phyloP scores from a whole-genome alignment of 176 grass and related monocot species.

The Thinopyrum elongatum region DNA sequence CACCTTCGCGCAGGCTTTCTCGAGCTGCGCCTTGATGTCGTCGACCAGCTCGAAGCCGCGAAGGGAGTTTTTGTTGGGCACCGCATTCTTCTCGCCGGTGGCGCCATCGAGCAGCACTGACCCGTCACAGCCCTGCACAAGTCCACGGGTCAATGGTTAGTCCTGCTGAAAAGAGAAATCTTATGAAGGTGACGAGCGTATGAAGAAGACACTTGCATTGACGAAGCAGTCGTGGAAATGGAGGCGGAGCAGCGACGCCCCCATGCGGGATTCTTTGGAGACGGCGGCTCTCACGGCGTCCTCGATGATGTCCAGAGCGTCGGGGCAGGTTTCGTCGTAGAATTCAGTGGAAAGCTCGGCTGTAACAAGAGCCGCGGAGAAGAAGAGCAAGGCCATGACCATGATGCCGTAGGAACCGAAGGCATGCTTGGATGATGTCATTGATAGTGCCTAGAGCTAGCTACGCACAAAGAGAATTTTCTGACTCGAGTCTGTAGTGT shows the following conservation, averaged over 20 bases:
- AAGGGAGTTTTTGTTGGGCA: constrained; percentile 51
- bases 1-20: constrained; percentile 42
- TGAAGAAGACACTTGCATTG: background rate
- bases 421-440: constrained; percentile 28
- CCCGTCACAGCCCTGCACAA: constrained; percentile 46
- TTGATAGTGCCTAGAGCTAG: constrained; percentile 9
- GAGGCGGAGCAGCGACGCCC: constrained; percentile 57
- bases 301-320: constrained; percentile 51
- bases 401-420: background rate
- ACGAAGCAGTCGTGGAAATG: constrained; percentile 86
- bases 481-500: background rate
- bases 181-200: too few relatives aligned
- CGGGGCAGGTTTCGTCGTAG: constrained; percentile 51
- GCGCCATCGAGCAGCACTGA: constrained; percentile 52
- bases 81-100: constrained; percentile 53
- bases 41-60: constrained; percentile 62
- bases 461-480: background rate
- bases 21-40: constrained; percentile 53
- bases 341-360: constrained; percentile 58
- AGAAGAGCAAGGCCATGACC: constrained; percentile 27
- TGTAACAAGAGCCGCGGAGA: constrained; percentile 5
- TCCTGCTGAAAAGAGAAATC: background rate
- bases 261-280: constrained; percentile 61
- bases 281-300: constrained; percentile 46
- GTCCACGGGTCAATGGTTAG: constrained; percentile 16